A percentile compares a stretch with the other conserved stretches of the same genome.
These are phyloP conservation scores for Epichloe amarillans DNA, from an alignment of 2,329 filamentous ascomycete genomes.

Conservation along the genomic window DNA sequence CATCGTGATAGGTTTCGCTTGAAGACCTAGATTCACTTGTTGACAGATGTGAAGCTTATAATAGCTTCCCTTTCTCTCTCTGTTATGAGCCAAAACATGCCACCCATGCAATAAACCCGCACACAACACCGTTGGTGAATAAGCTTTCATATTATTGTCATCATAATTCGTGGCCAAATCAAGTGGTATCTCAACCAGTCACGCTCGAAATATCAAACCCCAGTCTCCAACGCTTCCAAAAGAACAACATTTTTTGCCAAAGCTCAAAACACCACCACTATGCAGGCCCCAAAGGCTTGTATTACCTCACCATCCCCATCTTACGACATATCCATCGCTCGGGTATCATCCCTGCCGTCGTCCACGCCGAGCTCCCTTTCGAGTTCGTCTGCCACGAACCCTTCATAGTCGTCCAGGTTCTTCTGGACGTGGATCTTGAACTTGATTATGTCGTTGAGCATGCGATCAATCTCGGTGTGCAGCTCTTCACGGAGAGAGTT, in stretches of 20 bases:
- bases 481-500: constrained; percentile 84
- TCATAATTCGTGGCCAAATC: constrained; percentile 4
- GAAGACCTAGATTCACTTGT: too few species aligned
- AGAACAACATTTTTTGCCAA: constrained; percentile 1
- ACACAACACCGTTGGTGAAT: not conserved
- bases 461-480: constrained; percentile 92
- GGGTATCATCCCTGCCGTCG: constrained; percentile 40
- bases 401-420: constrained; percentile 84
- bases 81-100: not conserved
- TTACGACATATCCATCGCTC: constrained; percentile 25
- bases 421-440: constrained; percentile 98
- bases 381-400: constrained; percentile 86
- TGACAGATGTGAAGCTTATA: too few species aligned
- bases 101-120: not conserved
- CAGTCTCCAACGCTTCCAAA: not conserved
- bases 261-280: not conserved
- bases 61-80: too few species aligned
- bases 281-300: not conserved
- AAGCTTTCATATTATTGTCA: not conserved
- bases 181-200: constrained; percentile 2
- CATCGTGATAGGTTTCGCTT: too few species aligned
- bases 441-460: constrained; percentile 93
- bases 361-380: constrained; percentile 67
- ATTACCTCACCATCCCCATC: not conserved
- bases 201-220: not conserved